Base-by-base conservation (phyloP, 371 early-diverging fungal genomes). In the Mucor sp. region DNA sequence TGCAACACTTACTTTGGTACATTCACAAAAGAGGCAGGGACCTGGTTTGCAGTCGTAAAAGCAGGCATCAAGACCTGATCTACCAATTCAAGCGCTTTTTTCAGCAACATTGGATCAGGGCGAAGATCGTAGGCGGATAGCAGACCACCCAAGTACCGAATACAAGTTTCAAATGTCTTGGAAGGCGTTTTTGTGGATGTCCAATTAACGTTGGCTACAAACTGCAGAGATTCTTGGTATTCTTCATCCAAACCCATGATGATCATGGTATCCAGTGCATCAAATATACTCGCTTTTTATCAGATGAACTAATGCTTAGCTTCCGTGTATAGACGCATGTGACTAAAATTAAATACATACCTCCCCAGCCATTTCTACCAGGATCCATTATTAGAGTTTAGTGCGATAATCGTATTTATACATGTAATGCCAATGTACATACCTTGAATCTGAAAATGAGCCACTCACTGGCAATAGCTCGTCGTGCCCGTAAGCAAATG, bases 221-320 rank as follows among this genome's bases (percentile, higher is more conserved):
- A 88, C 9, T 80, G 71, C 11, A 91, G 70, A 12, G 77, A 71
- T 25, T 82, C 69, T 5, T 72, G 67, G 19, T 74, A 66, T 60
- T 94, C 93, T 0, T 84, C 81, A 15, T 81, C 75, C 37, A 94
- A 72, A 0, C 87, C 91, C 93, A 95, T 91, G 32, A 97, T 75
- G 30, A 85, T 66, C 65, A 93, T 83, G 6, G 97, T 95, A 67
- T 95, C 96, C n/a, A 97, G 74, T 0, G 92, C 77, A 70, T 97
- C 97, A 6, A 96, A 80, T 62, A 94, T 85, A 3, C 91, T 93
- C 9, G 86, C 86, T 85, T 39, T 6, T 15, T 15, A 6, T 8
- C 9, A 41, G 37, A 35, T 35, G 37, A 35, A 12, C 12, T 11
- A n/a, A 56, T 44, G 6, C 23, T 14, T 25, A 12, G 30, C 37